Evolutionary conservation across 129 eudicot species (phyloP).

Genomic region (Arctium minus): DNA sequence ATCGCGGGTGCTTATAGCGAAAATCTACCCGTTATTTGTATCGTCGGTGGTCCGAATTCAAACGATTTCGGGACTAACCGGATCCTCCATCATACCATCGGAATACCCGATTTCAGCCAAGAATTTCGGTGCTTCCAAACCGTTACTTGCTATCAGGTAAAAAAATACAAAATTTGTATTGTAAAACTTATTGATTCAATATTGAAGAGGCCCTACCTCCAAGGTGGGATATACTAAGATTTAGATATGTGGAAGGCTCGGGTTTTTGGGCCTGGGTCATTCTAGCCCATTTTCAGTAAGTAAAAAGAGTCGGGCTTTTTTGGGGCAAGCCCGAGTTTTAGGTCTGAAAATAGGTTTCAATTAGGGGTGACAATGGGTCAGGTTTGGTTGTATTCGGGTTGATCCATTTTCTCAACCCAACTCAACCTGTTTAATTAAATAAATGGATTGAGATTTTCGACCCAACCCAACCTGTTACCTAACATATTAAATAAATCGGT

Average conservation of each 20-base stretch:
- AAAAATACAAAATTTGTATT: neutral
- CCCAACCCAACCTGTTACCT: no score
- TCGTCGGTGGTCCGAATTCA: constrained; percentile 68
- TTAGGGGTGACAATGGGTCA: no score
- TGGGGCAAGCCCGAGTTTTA: neutral
- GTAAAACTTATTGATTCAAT: neutral
- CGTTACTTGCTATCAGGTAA: constrained; percentile 64
- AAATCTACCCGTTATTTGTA: constrained; percentile 60
- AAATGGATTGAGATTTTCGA: no score
- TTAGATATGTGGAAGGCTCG: neutral
- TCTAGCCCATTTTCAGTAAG: neutral
- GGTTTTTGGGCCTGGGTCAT: neutral
- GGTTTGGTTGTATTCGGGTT: no score
- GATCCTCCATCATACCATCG: constrained; percentile 65
- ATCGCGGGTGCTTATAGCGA: constrained; percentile 73
- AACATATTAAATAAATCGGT: no score
- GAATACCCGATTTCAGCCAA: constrained; percentile 62
- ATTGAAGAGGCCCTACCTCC: neutral
- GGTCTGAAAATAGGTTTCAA: neutral
- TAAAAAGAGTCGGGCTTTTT: neutral
- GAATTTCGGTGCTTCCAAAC: constrained; percentile 58
- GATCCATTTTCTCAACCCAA: no score
- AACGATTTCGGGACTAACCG: constrained; percentile 66
- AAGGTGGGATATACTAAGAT: neutral
- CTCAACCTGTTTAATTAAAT: no score